Conservation (phyloP, 495 filamentous ascomycete species). For the Penicillium flavigenum region DNA sequence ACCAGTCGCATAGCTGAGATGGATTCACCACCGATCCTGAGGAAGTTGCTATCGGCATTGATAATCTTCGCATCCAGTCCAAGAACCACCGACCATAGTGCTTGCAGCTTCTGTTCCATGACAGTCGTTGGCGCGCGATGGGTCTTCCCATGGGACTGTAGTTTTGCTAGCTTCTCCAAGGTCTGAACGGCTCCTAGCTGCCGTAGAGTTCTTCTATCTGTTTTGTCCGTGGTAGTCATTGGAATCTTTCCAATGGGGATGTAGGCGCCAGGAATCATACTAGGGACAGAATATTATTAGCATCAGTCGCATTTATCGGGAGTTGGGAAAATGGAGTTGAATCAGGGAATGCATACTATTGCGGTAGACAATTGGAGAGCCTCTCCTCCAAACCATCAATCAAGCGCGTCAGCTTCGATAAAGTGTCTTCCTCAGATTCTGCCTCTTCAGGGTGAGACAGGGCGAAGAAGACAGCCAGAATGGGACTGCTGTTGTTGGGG, state of each 20-base stretch:
- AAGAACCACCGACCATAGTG: background rate
- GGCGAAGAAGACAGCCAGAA: too few relatives aligned
- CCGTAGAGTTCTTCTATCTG: background rate
- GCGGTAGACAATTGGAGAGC: background rate
- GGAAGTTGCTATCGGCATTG: background rate
- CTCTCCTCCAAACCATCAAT: background rate
- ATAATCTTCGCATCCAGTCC: background rate
- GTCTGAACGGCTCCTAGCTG: background rate
- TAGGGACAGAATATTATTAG: background rate
- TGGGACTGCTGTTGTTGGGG: too few relatives aligned
- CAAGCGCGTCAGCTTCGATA: constrained; percentile 25
- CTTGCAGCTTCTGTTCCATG: background rate
- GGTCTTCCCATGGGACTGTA: background rate
- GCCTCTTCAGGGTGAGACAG: too few relatives aligned
- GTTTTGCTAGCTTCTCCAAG: background rate
- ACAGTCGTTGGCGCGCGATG: background rate
- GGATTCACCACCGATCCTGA: background rate
- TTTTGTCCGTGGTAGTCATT: background rate
- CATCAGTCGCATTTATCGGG: too few relatives aligned
- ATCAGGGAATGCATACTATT: background rate
- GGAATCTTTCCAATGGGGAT: background rate
- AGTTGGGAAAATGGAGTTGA: too few relatives aligned
- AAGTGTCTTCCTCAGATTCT: too few relatives aligned
- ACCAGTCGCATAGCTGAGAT: background rate
- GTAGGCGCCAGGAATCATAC: background rate